Evolutionary conservation across 495 filamentous ascomycete genomes (phyloP).

Genomic region (Saxophila tyrrhenica): DNA sequence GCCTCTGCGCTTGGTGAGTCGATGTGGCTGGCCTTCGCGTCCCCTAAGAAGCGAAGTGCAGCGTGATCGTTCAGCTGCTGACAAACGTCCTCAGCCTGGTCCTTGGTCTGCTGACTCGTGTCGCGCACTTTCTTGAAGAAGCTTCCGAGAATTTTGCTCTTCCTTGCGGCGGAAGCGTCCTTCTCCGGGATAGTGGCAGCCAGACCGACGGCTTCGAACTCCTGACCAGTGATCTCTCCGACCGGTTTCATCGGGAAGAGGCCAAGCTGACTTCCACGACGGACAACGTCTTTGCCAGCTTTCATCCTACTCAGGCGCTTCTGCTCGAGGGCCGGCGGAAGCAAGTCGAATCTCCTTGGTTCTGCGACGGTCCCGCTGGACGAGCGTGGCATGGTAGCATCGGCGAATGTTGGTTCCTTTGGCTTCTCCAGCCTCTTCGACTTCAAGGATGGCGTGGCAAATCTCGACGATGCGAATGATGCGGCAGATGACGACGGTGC

Average conservation of each 20-base stretch:
- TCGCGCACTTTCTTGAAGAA: constrained; percentile 1
- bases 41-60: background rate
- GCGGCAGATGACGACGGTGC: background rate
- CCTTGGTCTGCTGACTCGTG: background rate
- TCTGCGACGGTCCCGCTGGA: background rate
- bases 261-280: background rate
- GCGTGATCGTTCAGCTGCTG: background rate
- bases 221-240: background rate
- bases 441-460: background rate
- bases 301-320: background rate
- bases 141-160: background rate
- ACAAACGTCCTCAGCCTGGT: background rate
- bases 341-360: background rate
- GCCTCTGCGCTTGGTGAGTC: background rate
- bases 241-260: background rate
- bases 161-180: background rate
- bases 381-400: background rate
- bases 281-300: background rate
- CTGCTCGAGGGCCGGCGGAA: background rate
- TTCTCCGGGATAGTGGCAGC: background rate
- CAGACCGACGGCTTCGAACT: background rate
- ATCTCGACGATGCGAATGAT: background rate
- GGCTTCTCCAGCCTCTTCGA: background rate
- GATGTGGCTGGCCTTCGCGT: background rate
- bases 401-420: background rate